Percentiles rank a stretch among this genome's conserved stretches.
phyloP scores from a whole-genome alignment of 2,329 filamentous ascomycete species.

The Fusarium chaquense region DNA sequence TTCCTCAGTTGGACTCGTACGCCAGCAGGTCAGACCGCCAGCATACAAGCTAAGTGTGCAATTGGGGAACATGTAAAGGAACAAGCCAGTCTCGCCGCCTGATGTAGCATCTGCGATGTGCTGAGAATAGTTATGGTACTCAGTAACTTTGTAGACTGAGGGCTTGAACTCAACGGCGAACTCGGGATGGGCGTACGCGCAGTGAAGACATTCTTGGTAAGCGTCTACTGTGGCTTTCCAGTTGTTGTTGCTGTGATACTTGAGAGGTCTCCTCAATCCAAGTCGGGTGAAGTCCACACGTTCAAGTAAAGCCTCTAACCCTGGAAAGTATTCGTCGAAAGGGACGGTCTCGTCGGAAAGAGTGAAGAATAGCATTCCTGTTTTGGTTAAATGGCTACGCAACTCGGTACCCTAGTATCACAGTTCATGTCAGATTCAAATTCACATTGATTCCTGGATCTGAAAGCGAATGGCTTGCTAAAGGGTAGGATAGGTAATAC shows the following conservation, averaged over 20 bases:
- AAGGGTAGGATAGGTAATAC: not conserved
- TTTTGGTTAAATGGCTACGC: conserved; percentile 57
- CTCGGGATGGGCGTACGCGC: conserved; percentile 68
- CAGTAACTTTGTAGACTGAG: conserved; percentile 66
- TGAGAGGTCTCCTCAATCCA: conserved; percentile 63
- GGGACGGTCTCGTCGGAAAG: conserved; percentile 59
- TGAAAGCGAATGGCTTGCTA: no score
- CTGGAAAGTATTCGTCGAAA: conserved; percentile 66
- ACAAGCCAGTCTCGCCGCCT: conserved; percentile 63
- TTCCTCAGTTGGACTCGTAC: conserved; percentile 63
- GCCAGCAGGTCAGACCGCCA: conserved; percentile 68
- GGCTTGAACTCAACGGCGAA: conserved; percentile 67
- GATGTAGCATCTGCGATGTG: conserved; percentile 63
- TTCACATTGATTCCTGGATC: no score
- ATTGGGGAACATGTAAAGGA: conserved; percentile 68
- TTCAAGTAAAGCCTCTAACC: conserved; percentile 61
- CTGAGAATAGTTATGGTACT: conserved; percentile 66
- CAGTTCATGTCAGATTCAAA: not conserved
- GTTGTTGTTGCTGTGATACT: conserved; percentile 68
- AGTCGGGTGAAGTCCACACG: conserved; percentile 66
- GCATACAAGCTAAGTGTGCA: conserved; percentile 69
- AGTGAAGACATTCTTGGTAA: conserved; percentile 65
- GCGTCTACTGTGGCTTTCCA: conserved; percentile 40
- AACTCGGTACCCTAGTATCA: conserved; percentile 27
- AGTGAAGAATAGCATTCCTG: conserved; percentile 65